A percentile compares a stretch with the other conserved stretches of the same genome.
phyloP scores from a whole-genome alignment of 345 rosid species.

The Odontarrhena argentea region DNA sequence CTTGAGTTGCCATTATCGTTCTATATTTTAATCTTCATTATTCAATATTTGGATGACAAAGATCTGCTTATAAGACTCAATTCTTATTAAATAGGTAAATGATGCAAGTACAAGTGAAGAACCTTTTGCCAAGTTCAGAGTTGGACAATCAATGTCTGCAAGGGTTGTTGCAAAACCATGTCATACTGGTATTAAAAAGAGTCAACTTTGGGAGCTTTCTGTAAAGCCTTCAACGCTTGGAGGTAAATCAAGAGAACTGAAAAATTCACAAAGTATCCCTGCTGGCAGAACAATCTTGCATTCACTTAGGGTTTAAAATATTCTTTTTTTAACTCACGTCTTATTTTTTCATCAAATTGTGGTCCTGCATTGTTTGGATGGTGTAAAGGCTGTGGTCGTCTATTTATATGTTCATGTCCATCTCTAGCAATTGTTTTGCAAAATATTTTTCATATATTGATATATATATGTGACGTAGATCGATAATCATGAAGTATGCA shows the following conservation, averaged over 20 bases:
- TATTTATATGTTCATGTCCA: slow-evolving; percentile 4
- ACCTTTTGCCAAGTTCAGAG: slow-evolving; percentile 66
- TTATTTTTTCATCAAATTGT: background rate
- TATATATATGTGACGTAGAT: background rate
- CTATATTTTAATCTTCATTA: slow-evolving; percentile 21
- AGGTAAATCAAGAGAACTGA: slow-evolving; percentile 49
- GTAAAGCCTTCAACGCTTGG: slow-evolving; percentile 61
- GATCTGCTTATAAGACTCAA: slow-evolving; percentile 23
- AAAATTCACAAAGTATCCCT: background rate
- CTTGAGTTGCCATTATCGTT: slow-evolving; percentile 30
- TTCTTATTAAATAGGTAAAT: slow-evolving; percentile 55
- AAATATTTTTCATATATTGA: background rate
- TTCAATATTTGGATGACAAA: slow-evolving; percentile 5
- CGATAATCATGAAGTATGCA: slow-evolving; percentile 16
- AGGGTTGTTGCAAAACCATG: slow-evolving; percentile 64
- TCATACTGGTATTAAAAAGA: slow-evolving; percentile 53
- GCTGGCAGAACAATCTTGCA: slow-evolving; percentile 10
- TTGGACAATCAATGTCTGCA: slow-evolving; percentile 88
- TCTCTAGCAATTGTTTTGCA: background rate
- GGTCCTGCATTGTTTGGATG: background rate
- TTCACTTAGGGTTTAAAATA: slow-evolving; percentile 15
- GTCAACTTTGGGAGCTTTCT: slow-evolving; percentile 80
- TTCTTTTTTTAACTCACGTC: background rate
- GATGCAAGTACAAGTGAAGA: slow-evolving; percentile 53
- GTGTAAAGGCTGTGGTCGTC: background rate